Base-by-base conservation (phyloP, 352 stramenopile genomes). In the Pythium rishiriense region DNA sequence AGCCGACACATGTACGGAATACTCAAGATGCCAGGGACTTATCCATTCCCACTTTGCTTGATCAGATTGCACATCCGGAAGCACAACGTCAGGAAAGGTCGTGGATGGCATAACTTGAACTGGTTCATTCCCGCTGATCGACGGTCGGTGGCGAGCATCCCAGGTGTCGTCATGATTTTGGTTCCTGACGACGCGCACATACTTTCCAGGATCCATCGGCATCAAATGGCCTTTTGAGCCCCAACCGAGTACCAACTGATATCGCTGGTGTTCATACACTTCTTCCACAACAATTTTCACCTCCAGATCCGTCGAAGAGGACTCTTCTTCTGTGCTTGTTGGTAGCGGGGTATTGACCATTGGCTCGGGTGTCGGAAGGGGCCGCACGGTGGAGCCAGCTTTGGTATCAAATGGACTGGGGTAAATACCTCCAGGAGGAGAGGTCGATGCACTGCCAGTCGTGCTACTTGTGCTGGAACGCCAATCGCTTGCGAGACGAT, bases 151-250 rank as follows among this genome's bases (percentile, higher is more conserved):
- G 2, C 31, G 54, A 7, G 25, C 29, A 11, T 29, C 12, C 1
- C 21, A 1, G 33, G 52, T 26, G 64, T 17, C 19, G 22, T n/a
- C n/a, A n/a, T 46, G 33, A 0, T 45, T 4, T 6, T n/a, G 51
- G 2, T 8, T 39, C 24, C 64, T 67, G 58, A 84, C 57, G 3
- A 83, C 65, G 37, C 73, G 65, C 59, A 86, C 79, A 66, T 85
- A 90, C 64, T 90, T 90, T 50, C 73, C 74, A 0, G 83, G 83
- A 58, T 92, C 83, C 35, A 92, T 63, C 26, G 83, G 83, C 43
- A 92, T 62, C 51, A 92, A 74, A 43, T 89, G 81, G 41, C 83
- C 83, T 57, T 86, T 90, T 21, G 81, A 78, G n/a, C 83, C 83
- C 83, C 83, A 92, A 22, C 83, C 79, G 17, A 92, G 69, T 35